Base-by-base conservation (phyloP, 441 rosid genomes). In the Daphne laureola region DNA sequence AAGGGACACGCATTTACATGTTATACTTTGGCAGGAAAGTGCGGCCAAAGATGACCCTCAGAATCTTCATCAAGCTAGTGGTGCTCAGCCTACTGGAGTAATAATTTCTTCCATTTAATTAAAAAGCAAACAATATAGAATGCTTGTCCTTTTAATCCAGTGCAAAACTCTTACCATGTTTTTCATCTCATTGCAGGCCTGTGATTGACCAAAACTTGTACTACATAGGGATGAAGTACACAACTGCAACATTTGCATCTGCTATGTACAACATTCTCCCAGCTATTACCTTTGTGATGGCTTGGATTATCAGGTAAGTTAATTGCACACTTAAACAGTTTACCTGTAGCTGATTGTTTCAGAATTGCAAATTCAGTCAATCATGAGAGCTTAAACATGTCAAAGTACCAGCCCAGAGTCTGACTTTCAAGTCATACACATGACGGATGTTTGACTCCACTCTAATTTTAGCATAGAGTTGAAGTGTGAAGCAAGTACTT, bases 131-230 rank as follows among this genome's bases (percentile, higher is more conserved):
- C 25, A 21, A 2, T 12, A 14, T 14, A n/a, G 15, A 4, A 43
- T n/a, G 36, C 14, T 15, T 6, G 41, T 60, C 18, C 44, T 14
- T 41, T 49, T 51, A 38, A 43, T 18, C 8, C 51, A 3, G 36
- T 0, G 14, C 0, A 0, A 16, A 38, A 14, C 5, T 42, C 21
- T 9, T 6, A 40, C 1, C 25, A 2, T 53, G 1, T 12, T 67
- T 14, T 4, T 43, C 2, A n/a, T 47, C 0, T 11, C n/a, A 40
- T 47, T 13, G 48, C 63, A 92, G 98, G 82, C 98, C 96, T 15
- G 98, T 88, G 9, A 84, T 91, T 4, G 98, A 86, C 62, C 98
- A 88, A 26, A 88, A 91, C 71, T 64, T 91, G 52, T 91, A 88
- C 57, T 91, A 58, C 17, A 15, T 86, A 15, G 96, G 96, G 38